Conservation (phyloP, 441 rosid genomes). For the Aquilaria agallochum region DNA sequence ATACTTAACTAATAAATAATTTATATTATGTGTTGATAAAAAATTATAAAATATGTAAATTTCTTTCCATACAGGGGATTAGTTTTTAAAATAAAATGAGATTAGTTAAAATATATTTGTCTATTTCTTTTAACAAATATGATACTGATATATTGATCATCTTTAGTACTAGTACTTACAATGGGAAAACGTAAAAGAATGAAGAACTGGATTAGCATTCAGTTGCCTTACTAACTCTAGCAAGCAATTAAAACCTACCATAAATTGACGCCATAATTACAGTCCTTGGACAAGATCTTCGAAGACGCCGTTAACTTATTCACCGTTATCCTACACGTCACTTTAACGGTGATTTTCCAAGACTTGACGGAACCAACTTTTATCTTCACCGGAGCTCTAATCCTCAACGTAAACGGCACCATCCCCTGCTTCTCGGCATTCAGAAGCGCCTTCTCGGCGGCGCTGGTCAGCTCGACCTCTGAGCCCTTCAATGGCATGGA, state of each 20-base stretch:
- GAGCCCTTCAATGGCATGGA: constrained; percentile 38
- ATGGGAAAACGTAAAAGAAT: too few species aligned
- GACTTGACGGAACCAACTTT: constrained; percentile 79
- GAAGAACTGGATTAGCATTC: too few species aligned
- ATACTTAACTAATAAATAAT: too few species aligned
- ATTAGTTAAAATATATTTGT: too few species aligned
- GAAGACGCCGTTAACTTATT: constrained; percentile 54
- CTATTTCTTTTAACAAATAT: too few species aligned
- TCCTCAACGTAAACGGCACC: constrained; percentile 48
- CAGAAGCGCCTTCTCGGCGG: constrained; percentile 21
- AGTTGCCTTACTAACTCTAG: too few species aligned
- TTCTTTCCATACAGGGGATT: too few species aligned
- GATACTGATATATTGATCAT: too few species aligned
- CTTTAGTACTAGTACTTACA: too few species aligned
- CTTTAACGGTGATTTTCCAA: constrained; percentile 64
- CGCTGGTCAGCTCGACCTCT: constrained; percentile 36
- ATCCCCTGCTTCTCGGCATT: constrained; percentile 23
- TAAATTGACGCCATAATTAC: constrained; percentile 45
- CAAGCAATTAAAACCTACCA: constrained; percentile 27
- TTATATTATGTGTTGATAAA: too few species aligned
- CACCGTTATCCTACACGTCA: constrained; percentile 65
- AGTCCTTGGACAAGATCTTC: constrained; percentile 40
- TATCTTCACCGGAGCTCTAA: constrained; percentile 59
- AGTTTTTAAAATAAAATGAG: too few species aligned
- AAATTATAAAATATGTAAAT: too few species aligned